Evolutionary conservation across 139 green algal genomes (phyloP).

Genomic region (Chlorella vulgaris): DNA sequence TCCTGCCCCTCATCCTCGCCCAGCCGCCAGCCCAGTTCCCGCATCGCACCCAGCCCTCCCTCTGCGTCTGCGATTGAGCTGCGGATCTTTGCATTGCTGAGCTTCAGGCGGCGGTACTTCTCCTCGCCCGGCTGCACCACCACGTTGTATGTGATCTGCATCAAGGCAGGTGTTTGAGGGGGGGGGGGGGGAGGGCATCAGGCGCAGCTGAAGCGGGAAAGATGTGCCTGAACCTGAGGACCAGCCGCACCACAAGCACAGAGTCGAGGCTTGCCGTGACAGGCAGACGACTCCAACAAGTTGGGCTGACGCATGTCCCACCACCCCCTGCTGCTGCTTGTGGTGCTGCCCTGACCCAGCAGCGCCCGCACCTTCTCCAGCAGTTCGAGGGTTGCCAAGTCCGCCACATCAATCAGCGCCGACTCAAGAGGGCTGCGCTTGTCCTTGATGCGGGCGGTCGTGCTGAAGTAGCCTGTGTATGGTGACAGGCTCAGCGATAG

Average conservation of each 20-base stretch:
- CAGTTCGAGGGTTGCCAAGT: slow-evolving; percentile 19
- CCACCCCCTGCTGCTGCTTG: no score
- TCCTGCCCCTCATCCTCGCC: slow-evolving; percentile 37
- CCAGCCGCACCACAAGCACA: no score
- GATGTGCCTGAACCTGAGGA: no score
- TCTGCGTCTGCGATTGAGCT: slow-evolving; percentile 16
- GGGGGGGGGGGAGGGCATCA: no score
- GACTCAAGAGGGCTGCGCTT: slow-evolving; percentile 9
- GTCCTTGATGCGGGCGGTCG: slow-evolving; percentile 33
- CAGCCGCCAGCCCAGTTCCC: slow-evolving; percentile 45
- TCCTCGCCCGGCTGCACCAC: slow-evolving; percentile 29
- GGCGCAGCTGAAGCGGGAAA: no score
- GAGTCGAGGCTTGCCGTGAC: no score
- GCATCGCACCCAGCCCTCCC: slow-evolving; percentile 39
- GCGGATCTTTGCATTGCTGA: slow-evolving; percentile 47
- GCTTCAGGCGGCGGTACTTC: slow-evolving; percentile 36
- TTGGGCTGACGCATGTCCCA: no score
- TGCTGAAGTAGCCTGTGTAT: slow-evolving; percentile 35
- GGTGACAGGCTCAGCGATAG: background rate
- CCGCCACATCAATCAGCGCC: background rate
- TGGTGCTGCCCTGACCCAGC: no score
- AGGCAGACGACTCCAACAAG: no score
- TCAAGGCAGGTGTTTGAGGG: background rate
- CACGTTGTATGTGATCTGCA: slow-evolving; percentile 25
- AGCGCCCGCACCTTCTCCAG: slow-evolving; percentile 44